These are phyloP conservation scores for Flaveria sonorensis DNA, from an alignment of 129 eudicot genomes.

Conservation along the genomic window DNA sequence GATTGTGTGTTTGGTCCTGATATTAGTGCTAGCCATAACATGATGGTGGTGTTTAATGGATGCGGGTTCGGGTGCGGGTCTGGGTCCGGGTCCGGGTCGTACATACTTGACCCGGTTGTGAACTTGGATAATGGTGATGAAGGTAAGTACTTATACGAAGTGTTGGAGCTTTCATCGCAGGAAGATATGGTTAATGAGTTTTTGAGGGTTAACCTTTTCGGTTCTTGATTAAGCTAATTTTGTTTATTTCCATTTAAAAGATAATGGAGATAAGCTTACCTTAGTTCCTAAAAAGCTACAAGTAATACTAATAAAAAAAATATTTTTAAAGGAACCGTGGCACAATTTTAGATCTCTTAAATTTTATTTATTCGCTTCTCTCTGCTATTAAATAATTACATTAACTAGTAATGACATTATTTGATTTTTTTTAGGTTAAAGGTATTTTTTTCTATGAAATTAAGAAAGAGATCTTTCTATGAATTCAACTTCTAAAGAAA, in stretches of 20 bases:
- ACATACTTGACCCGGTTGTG: constrained; percentile 34
- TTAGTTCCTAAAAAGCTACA: no score
- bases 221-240: constrained; percentile 23
- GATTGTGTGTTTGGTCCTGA: constrained; percentile 36
- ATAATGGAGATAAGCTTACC: no score
- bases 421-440: no score
- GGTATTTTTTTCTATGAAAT: no score
- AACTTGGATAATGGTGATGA: constrained; percentile 22
- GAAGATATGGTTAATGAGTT: constrained; percentile 54
- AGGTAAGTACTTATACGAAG: constrained; percentile 23
- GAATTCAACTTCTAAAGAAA: no score
- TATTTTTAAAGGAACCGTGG: no score
- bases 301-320: no score
- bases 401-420: no score
- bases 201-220: constrained; percentile 37
- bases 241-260: background rate
- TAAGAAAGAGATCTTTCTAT: no score
- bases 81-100: constrained; percentile 19
- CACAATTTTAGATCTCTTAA: no score
- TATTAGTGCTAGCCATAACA: constrained; percentile 25
- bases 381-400: no score
- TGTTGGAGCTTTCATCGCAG: constrained; percentile 40
- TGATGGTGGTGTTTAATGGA: constrained; percentile 33
- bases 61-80: constrained; percentile 16
- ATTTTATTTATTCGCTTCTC: no score